These are phyloP conservation scores for Westerdykella ornata DNA, from an alignment of 2,329 filamentous ascomycete genomes.

Conservation along the genomic window DNA sequence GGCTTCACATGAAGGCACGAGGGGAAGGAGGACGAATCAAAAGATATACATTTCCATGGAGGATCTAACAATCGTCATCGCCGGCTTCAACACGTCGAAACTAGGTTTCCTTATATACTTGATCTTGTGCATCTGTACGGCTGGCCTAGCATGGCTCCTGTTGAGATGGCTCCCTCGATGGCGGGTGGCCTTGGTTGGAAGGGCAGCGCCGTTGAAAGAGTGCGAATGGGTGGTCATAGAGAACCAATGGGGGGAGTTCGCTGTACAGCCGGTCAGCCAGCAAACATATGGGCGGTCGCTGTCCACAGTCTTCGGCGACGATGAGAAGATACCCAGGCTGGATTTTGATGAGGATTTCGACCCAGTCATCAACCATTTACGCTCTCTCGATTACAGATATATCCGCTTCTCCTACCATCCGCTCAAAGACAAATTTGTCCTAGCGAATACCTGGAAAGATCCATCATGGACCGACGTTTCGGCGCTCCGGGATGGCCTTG, in stretches of 20 bases:
- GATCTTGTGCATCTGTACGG: constrained; percentile 61
- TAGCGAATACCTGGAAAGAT: constrained; percentile 90
- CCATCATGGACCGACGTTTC: constrained; percentile 77
- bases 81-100: constrained; percentile 76
- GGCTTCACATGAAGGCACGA: constrained; percentile 52
- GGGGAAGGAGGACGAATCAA: constrained; percentile 64
- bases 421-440: constrained; percentile 76
- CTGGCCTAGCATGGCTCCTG: constrained; percentile 74
- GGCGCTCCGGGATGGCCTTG: constrained; percentile 68
- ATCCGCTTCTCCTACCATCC: constrained; percentile 90
- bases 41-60: constrained; percentile 92
- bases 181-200: constrained; percentile 71
- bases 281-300: constrained; percentile 56
- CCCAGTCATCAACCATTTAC: constrained; percentile 66
- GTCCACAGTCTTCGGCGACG: constrained; percentile 61
- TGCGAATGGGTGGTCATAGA: constrained; percentile 92
- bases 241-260: constrained; percentile 95
- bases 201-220: constrained; percentile 59
- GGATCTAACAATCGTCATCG: constrained; percentile 87
- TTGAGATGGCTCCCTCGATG: constrained; percentile 86
- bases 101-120: constrained; percentile 64
- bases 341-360: constrained; percentile 67
- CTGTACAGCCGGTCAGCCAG: constrained; percentile 61
- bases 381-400: constrained; percentile 85
- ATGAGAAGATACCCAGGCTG: constrained; percentile 58